A percentile compares a stretch with the other conserved stretches of the same genome.
These are phyloP conservation scores for Myxozyma mucilagina DNA, from an alignment of 805 yeast species.

Conservation along the genomic window DNA sequence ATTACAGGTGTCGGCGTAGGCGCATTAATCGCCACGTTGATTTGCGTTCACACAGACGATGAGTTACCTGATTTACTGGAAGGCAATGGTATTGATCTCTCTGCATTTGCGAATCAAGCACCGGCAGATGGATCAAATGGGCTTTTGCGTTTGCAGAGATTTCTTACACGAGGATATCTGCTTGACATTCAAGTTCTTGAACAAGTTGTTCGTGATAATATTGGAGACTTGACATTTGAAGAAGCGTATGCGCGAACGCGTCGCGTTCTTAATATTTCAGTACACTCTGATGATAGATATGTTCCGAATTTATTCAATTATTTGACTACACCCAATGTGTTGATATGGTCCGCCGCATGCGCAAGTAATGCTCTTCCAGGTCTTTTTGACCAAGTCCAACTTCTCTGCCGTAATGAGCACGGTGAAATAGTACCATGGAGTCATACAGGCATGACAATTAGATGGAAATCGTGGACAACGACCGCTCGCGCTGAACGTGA, in stretches of 20 bases:
- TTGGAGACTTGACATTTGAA: constrained; percentile 88
- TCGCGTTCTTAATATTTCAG: constrained; percentile 76
- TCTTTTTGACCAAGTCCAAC: constrained; percentile 60
- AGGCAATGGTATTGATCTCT: constrained; percentile 24
- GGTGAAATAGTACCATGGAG: constrained; percentile 45
- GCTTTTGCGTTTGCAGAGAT: constrained; percentile 51
- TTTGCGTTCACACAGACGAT: constrained; percentile 68
- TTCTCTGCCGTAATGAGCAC: constrained; percentile 57
- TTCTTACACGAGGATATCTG: constrained; percentile 76
- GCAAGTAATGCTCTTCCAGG: constrained; percentile 67
- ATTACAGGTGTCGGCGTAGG: constrained; percentile 94
- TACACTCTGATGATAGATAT: constrained; percentile 73
- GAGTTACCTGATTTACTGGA: constrained; percentile 53
- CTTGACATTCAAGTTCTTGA: constrained; percentile 80
- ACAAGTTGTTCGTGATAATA: constrained; percentile 69
- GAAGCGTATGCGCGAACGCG: constrained; percentile 84
- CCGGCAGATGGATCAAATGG: constrained; percentile 5
- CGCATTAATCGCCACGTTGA: constrained; percentile 84
- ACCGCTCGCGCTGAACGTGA: constrained; percentile 37
- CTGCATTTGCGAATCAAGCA: constrained; percentile 12
- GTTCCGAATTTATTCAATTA: constrained; percentile 63
- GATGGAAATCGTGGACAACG: constrained; percentile 39
- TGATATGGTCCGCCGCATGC: constrained; percentile 84
- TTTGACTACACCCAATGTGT: constrained; percentile 88
- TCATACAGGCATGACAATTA: constrained; percentile 18